Percentiles rank a stretch among this genome's conserved stretches.
These are phyloP conservation scores for Solanum chiquidenum DNA, from an alignment of 257 asterid genomes.

Conservation along the genomic window DNA sequence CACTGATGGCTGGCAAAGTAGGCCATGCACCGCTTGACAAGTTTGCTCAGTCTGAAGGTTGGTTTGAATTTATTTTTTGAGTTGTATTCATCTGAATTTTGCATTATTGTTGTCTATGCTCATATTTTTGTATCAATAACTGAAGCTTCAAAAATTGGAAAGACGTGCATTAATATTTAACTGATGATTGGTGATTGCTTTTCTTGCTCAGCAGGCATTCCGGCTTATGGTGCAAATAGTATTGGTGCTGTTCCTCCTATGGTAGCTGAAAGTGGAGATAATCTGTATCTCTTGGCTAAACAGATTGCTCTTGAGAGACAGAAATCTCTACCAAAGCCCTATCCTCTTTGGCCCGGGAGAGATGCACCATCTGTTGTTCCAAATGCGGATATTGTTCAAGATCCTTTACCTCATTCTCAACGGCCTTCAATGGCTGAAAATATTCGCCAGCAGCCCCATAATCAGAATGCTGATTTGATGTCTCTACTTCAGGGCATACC, in stretches of 20 bases:
- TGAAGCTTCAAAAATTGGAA: neutral
- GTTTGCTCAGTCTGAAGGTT: conserved; percentile 71
- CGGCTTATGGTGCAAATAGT: conserved; percentile 45
- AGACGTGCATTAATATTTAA: neutral
- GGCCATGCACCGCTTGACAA: conserved; percentile 40
- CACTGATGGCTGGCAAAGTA: conserved; percentile 64
- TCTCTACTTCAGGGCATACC: conserved; percentile 49
- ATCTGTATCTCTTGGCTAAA: conserved; percentile 49
- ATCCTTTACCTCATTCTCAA: conserved; percentile 40
- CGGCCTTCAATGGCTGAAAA: conserved; percentile 40
- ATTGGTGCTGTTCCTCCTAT: conserved; percentile 28
- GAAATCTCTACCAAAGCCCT: conserved; percentile 55
- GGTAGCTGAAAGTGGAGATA: conserved; percentile 48
- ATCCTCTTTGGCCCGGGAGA: conserved; percentile 51
- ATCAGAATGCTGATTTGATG: conserved; percentile 58
- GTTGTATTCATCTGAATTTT: neutral
- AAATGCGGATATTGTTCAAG: conserved; percentile 38
- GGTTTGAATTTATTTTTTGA: neutral
- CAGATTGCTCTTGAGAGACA: conserved; percentile 64
- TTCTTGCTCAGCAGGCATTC: conserved; percentile 47
- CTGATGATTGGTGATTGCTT: neutral
- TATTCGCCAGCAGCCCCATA: conserved; percentile 30
- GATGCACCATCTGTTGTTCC: conserved; percentile 40
- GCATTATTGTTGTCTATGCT: neutral
- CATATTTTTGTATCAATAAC: neutral